Evolutionary conservation across 2,329 filamentous ascomycete genomes (phyloP).

Genomic region (Penicillium sp.): DNA sequence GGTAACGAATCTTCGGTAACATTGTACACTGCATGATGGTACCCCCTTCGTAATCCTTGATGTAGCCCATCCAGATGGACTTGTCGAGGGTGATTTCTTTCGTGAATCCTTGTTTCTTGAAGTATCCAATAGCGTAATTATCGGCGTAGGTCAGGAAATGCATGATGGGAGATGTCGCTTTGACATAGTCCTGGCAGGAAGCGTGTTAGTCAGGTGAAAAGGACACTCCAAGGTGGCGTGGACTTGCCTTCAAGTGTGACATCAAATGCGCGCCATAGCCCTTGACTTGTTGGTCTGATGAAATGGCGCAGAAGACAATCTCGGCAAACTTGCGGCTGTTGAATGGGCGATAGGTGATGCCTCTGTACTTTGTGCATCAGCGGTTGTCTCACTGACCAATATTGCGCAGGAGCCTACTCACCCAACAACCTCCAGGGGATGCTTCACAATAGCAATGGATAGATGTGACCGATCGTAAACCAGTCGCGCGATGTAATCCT

Average conservation of each 20-base stretch:
- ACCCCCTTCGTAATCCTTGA: constrained; percentile 98
- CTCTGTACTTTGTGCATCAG: constrained; percentile 48
- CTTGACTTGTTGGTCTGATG: constrained; percentile 96
- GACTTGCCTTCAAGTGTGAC: constrained; percentile 76
- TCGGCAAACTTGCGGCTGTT: constrained; percentile 88
- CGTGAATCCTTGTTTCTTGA: constrained; percentile 98
- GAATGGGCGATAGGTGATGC: constrained; percentile 94
- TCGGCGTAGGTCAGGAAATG: constrained; percentile 98
- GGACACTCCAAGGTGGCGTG: neutral
- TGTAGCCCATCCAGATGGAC: constrained; percentile 97
- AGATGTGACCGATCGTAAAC: constrained; percentile 96
- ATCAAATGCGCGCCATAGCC: constrained; percentile 97
- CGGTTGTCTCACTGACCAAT: neutral
- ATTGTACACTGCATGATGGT: constrained; percentile 99
- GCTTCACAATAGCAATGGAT: constrained; percentile 95
- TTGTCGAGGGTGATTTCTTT: constrained; percentile 94
- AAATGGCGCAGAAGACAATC: constrained; percentile 98
- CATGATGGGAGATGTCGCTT: constrained; percentile 93
- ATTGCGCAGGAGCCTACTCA: constrained; percentile 26
- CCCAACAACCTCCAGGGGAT: constrained; percentile 84
- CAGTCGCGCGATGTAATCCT: constrained; percentile 94
- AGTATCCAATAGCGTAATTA: constrained; percentile 98
- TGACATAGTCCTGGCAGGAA: constrained; percentile 68
- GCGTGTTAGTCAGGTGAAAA: constrained; percentile 3
- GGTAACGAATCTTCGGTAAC: constrained; percentile 89